A percentile compares a stretch with the other conserved stretches of the same genome.
Conservation (phyloP, 345 rosid species). For the Geranium rotundifolium region DNA sequence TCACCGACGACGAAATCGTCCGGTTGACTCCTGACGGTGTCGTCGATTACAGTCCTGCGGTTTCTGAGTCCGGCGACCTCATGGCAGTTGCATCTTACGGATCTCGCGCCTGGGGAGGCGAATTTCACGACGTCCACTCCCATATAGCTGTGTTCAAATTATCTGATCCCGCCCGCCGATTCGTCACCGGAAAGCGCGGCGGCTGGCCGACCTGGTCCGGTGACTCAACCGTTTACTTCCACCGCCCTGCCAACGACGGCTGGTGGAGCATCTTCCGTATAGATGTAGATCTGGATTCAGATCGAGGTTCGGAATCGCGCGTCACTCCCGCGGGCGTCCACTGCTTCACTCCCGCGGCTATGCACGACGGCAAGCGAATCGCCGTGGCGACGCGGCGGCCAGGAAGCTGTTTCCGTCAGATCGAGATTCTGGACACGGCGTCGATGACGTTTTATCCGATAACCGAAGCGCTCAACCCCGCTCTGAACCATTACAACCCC, state of each 20-base stretch:
- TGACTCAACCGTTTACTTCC: conserved; percentile 62
- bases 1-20: conserved; percentile 4
- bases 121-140: conserved; percentile 57
- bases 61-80: conserved; percentile 43
- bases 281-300: conserved; percentile 23
- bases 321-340: conserved; percentile 82
- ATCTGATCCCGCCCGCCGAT: conserved; percentile 39
- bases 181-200: conserved; percentile 41
- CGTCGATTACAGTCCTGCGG: conserved; percentile 65
- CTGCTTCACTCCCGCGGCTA: conserved; percentile 83
- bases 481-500: conserved; percentile 68
- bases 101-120: conserved; percentile 67
- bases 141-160: conserved; percentile 49
- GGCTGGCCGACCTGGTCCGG: conserved; percentile 89
- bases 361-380: conserved; percentile 42
- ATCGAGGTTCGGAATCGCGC: conserved; percentile 26
- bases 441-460: conserved; percentile 32
- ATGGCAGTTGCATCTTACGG: conserved; percentile 71
- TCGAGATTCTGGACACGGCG: conserved; percentile 53
- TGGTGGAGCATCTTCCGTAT: conserved; percentile 85
- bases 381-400: conserved; percentile 68
- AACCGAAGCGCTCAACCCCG: conserved; percentile 49
- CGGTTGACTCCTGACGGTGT: conserved; percentile 52
- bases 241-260: conserved; percentile 68
- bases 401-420: conserved; percentile 33